Percentiles rank a stretch among this genome's conserved stretches.
Evolutionary conservation across 805 yeast genomes (phyloP).

Genomic region (Priceomyces melissophilus): DNA sequence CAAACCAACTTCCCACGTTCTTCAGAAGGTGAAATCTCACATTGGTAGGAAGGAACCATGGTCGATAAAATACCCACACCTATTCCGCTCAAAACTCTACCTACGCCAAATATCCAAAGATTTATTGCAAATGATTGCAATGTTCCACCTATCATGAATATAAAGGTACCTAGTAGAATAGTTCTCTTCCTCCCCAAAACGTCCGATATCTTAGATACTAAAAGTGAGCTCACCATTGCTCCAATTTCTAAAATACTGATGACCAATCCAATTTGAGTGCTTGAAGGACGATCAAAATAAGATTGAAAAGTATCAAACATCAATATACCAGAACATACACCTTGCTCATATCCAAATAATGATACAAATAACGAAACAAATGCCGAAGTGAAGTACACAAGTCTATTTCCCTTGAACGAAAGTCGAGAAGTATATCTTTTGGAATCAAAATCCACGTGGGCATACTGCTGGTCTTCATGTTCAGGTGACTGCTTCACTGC

Average conservation of each 20-base stretch:
- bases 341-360: conserved; percentile 50
- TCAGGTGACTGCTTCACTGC: conserved; percentile 18
- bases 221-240: conserved; percentile 74
- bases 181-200: conserved; percentile 75
- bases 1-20: conserved; percentile 83
- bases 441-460: conserved; percentile 35
- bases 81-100: conserved; percentile 76
- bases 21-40: conserved; percentile 84
- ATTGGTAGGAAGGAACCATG: conserved; percentile 83
- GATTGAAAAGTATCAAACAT: conserved; percentile 67
- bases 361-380: conserved; percentile 43
- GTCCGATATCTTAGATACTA: conserved; percentile 77
- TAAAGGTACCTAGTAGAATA: conserved; percentile 71
- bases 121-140: conserved; percentile 62
- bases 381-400: conserved; percentile 44
- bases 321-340: conserved; percentile 84
- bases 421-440: conserved; percentile 28
- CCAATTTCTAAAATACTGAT: conserved; percentile 88
- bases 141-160: conserved; percentile 76
- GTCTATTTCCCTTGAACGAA: conserved; percentile 34
- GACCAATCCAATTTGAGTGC: conserved; percentile 77
- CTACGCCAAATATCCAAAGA: conserved; percentile 59
- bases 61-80: conserved; percentile 85
- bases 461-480: conserved; percentile 32
- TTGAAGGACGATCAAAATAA: conserved; percentile 70